Percentiles rank a stretch among this genome's conserved stretches.
These are phyloP conservation scores for Proliferodiscus dingleyae DNA, from an alignment of 2,329 filamentous ascomycete genomes.

Conservation along the genomic window DNA sequence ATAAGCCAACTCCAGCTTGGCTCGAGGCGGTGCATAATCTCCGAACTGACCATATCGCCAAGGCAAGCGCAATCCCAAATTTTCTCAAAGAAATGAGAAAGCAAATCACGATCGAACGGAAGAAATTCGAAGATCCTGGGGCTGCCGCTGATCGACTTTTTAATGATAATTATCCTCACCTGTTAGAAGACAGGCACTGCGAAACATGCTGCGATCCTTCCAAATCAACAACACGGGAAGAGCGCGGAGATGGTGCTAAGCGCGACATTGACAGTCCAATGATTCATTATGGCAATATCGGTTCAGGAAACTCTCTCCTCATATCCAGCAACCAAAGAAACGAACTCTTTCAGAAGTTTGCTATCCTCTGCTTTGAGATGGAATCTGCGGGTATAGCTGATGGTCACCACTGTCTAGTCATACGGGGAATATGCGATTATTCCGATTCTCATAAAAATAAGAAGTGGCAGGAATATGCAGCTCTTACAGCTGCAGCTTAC, in stretches of 20 bases:
- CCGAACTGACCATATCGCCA: too few relatives aligned
- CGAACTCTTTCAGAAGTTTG: conserved; percentile 11
- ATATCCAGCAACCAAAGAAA: conserved; percentile 16
- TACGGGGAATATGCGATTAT: conserved; percentile 35
- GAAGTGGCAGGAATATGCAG: conserved; percentile 19
- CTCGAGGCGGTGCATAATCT: too few relatives aligned
- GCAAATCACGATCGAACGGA: too few relatives aligned
- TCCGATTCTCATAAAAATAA: conserved; percentile 26
- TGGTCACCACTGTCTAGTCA: conserved; percentile 28
- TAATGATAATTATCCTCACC: too few relatives aligned
- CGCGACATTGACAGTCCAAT: conserved; percentile 19
- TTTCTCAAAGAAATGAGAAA: too few relatives aligned
- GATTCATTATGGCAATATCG: conserved; percentile 35
- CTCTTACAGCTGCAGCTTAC: conserved; percentile 19
- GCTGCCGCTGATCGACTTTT: too few relatives aligned
- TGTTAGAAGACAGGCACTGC: too few relatives aligned
- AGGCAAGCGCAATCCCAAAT: too few relatives aligned
- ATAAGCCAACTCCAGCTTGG: too few relatives aligned
- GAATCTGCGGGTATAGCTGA: conserved; percentile 32
- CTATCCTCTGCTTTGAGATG: conserved; percentile 33
- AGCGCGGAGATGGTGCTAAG: conserved; percentile 19
- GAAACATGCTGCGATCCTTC: too few relatives aligned
- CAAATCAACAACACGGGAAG: too few relatives aligned
- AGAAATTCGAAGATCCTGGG: too few relatives aligned
- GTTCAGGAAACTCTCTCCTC: conserved; percentile 28